These are phyloP conservation scores for Ceratobasidium sp. DNA, from an alignment of 1,284 basidiomycete genomes.

Conservation along the genomic window DNA sequence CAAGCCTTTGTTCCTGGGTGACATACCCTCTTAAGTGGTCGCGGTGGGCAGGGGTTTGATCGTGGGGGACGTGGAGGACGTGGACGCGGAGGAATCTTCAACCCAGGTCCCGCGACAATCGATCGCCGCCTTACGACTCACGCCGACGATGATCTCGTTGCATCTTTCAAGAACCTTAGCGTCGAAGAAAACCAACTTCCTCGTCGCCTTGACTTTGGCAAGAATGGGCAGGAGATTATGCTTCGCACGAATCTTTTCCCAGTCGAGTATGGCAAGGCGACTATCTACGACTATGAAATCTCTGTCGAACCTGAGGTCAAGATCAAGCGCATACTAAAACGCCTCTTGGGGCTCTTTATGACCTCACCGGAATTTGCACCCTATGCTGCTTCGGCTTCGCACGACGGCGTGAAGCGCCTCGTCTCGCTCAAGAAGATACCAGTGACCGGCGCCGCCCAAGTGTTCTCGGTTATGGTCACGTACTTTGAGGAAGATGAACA, in stretches of 20 bases:
- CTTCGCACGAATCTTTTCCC: slow-evolving; percentile 83
- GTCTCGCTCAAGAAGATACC: slow-evolving; percentile 68
- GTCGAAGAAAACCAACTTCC: slow-evolving; percentile 67
- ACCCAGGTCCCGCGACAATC: slow-evolving; percentile 60
- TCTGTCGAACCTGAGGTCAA: slow-evolving; percentile 67
- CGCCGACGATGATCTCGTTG: slow-evolving; percentile 68
- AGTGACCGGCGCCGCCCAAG: slow-evolving; percentile 60
- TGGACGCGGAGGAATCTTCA: slow-evolving; percentile 53
- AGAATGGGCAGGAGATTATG: slow-evolving; percentile 67
- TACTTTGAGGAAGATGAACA: slow-evolving; percentile 76
- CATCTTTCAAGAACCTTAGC: slow-evolving; percentile 59
- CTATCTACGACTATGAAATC: slow-evolving; percentile 77
- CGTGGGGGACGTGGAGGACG: slow-evolving; percentile 56
- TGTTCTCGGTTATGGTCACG: slow-evolving; percentile 61
- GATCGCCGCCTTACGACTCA: slow-evolving; percentile 71
- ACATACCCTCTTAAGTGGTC: slow-evolving; percentile 35
- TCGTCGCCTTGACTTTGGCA: slow-evolving; percentile 75
- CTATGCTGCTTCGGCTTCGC: slow-evolving; percentile 70
- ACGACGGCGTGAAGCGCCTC: slow-evolving; percentile 75
- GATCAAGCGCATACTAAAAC: slow-evolving; percentile 69
- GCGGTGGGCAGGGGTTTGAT: slow-evolving; percentile 50
- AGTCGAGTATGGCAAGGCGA: slow-evolving; percentile 66
- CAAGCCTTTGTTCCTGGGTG: background rate
- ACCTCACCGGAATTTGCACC: slow-evolving; percentile 66
- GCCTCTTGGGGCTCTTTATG: slow-evolving; percentile 80